These are phyloP conservation scores for Hyaloperonospora arabidopsidis DNA, from an alignment of 352 stramenopile genomes.

Conservation along the genomic window DNA sequence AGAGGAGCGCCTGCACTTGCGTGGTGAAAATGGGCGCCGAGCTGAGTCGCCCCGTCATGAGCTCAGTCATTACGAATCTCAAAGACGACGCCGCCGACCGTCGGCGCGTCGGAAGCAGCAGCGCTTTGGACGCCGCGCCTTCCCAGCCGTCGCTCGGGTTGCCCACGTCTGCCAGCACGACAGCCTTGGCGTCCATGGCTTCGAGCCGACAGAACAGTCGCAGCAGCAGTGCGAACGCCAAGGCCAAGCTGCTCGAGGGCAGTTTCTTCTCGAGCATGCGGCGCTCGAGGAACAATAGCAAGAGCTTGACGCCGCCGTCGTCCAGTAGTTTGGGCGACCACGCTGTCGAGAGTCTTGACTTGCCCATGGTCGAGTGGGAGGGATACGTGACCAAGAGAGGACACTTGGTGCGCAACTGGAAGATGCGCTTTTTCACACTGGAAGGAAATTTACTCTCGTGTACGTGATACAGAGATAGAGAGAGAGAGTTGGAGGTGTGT, in stretches of 20 bases:
- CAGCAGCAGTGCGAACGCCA: conserved; percentile 40
- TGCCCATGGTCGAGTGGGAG: conserved; percentile 85
- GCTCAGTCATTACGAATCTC: conserved; percentile 27
- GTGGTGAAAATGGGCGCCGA: conserved; percentile 49
- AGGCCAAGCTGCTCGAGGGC: conserved; percentile 22
- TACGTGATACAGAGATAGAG: conserved; percentile 18
- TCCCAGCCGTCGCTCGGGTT: conserved; percentile 28
- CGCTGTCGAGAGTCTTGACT: conserved; percentile 67
- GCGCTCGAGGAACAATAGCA: conserved; percentile 37
- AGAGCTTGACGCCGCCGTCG: conserved; percentile 13
- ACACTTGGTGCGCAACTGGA: conserved; percentile 85
- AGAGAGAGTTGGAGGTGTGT: neutral
- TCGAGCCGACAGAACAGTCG: conserved; percentile 30
- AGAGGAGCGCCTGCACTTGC: too few species aligned
- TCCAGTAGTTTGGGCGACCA: conserved; percentile 35
- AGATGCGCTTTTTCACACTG: conserved; percentile 81
- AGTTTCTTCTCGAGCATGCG: conserved; percentile 52
- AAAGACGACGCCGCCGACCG: conserved; percentile 30
- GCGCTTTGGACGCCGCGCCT: conserved; percentile 36
- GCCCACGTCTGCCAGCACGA: conserved; percentile 47
- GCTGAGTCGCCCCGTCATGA: conserved; percentile 38
- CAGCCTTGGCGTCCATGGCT: conserved; percentile 44
- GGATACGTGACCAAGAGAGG: conserved; percentile 87
- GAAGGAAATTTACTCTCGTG: conserved; percentile 82
- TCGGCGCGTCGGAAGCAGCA: conserved; percentile 63